These are phyloP conservation scores for Nigrograna mackinnonii DNA, from an alignment of 2,329 filamentous ascomycete genomes.

Conservation along the genomic window DNA sequence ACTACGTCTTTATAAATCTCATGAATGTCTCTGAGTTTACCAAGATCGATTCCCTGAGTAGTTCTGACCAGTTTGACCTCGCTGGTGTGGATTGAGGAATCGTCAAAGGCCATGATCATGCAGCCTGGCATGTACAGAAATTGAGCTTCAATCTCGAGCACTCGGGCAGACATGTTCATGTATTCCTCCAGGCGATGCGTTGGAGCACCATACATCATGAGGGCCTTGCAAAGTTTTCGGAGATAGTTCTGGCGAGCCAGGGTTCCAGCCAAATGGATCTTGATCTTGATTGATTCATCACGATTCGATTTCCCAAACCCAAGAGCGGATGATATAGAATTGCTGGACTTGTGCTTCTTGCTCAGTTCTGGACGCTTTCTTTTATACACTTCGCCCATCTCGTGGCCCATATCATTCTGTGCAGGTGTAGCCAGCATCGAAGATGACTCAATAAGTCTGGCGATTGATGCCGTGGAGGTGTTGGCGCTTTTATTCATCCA, in stretches of 20 bases:
- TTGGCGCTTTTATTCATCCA: constrained; percentile 42
- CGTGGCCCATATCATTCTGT: constrained; percentile 45
- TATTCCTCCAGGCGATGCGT: constrained; percentile 92
- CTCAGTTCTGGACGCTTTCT: constrained; percentile 40
- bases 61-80: constrained; percentile 76
- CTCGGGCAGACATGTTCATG: constrained; percentile 85
- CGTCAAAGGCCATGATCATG: constrained; percentile 92
- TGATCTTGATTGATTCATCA: constrained; percentile 61
- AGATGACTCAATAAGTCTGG: constrained; percentile 49
- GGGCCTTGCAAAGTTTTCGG: constrained; percentile 77
- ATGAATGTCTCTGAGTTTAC: constrained; percentile 73
- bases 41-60: constrained; percentile 71
- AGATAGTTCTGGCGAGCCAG: constrained; percentile 82
- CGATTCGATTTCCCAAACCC: constrained; percentile 40
- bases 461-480: constrained; percentile 46
- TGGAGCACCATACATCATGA: constrained; percentile 90
- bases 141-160: constrained; percentile 85
- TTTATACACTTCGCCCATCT: constrained; percentile 45
- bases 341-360: constrained; percentile 40
- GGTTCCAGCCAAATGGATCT: constrained; percentile 67
- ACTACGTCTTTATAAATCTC: constrained; percentile 83
- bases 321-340: constrained; percentile 35
- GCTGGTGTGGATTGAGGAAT: constrained; percentile 73
- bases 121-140: constrained; percentile 89
- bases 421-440: constrained; percentile 46